A percentile compares a stretch with the other conserved stretches of the same genome.
Evolutionary conservation across 768 basidiomycete species (phyloP).

Genomic region (Candolleomyces aberdarensis): DNA sequence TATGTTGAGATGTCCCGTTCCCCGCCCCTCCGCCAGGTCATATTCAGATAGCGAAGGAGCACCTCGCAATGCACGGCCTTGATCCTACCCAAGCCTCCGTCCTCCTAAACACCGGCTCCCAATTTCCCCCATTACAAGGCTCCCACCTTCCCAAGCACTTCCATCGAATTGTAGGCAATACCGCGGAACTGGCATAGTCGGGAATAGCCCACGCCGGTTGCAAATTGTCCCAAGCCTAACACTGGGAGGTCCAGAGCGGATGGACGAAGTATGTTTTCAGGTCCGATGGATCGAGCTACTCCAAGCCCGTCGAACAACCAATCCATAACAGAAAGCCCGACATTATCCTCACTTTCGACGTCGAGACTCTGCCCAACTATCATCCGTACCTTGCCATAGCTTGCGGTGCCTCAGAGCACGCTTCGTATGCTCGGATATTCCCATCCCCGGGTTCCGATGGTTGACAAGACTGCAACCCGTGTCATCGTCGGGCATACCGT

Average conservation of each 20-base stretch:
- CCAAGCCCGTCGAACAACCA: conserved; percentile 67
- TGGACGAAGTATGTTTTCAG: conserved; percentile 85
- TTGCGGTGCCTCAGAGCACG: conserved; percentile 74
- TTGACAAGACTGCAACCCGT: conserved; percentile 47
- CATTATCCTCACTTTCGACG: conserved; percentile 83
- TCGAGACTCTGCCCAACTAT: conserved; percentile 87
- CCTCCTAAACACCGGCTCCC: conserved; percentile 75
- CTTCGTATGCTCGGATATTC: conserved; percentile 96
- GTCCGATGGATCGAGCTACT: conserved; percentile 74
- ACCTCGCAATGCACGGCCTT: conserved; percentile 79
- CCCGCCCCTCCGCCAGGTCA: conserved; percentile 57
- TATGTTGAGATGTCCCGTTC: conserved; percentile 70
- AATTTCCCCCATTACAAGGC: conserved; percentile 83
- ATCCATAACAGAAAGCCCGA: conserved; percentile 62
- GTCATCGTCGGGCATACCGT: conserved; percentile 93
- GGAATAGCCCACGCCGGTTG: conserved; percentile 51
- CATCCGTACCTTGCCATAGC: conserved; percentile 86
- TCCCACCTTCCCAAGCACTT: conserved; percentile 85
- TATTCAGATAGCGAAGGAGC: conserved; percentile 74
- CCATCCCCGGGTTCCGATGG: conserved; percentile 75
- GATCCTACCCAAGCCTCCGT: conserved; percentile 76
- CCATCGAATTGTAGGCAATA: conserved; percentile 64
- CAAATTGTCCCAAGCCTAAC: conserved; percentile 53
- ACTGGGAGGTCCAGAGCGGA: conserved; percentile 59
- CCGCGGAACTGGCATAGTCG: conserved; percentile 72